A percentile compares a stretch with the other conserved stretches of the same genome.
Evolutionary conservation across 2,329 filamentous ascomycete genomes (phyloP).

Genomic region (Pseudogymnoascus sp.): DNA sequence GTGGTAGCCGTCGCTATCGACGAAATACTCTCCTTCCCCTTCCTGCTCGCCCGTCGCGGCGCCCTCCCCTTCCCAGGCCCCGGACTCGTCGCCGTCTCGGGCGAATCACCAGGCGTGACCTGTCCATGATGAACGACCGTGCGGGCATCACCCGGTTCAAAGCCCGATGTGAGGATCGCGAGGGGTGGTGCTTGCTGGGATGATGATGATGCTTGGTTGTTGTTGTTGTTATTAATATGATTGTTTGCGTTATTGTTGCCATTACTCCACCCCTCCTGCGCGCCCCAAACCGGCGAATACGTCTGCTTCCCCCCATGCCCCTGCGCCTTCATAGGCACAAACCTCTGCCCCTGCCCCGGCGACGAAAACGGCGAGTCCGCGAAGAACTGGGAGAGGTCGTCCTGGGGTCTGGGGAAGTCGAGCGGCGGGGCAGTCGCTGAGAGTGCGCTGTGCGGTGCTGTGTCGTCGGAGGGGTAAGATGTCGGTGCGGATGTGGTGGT

Average conservation of each 20-base stretch:
- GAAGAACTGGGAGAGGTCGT: not conserved
- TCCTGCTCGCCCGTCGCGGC: not conserved
- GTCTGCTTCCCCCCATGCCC: not conserved
- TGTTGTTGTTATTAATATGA: not conserved
- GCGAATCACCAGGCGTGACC: not conserved
- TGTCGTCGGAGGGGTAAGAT: not conserved
- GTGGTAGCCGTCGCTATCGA: not conserved
- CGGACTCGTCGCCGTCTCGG: not conserved
- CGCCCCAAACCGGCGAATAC: not conserved
- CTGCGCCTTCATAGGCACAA: not conserved
- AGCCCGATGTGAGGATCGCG: not conserved
- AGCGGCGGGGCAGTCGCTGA: not conserved
- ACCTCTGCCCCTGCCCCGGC: not conserved
- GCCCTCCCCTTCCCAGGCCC: not conserved
- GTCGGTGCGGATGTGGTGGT: not conserved
- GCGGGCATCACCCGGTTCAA: not conserved
- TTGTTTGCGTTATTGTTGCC: not conserved
- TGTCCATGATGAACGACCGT: not conserved
- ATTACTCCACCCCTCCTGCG: not conserved
- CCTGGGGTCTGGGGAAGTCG: not conserved
- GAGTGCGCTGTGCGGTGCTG: not conserved
- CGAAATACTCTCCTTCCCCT: not conserved
- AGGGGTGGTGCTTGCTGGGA: not conserved
- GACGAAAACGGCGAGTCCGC: not conserved
- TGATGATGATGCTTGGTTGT: not conserved